Base-by-base conservation (phyloP, 495 filamentous ascomycete genomes). In the Neurospora africana region DNA sequence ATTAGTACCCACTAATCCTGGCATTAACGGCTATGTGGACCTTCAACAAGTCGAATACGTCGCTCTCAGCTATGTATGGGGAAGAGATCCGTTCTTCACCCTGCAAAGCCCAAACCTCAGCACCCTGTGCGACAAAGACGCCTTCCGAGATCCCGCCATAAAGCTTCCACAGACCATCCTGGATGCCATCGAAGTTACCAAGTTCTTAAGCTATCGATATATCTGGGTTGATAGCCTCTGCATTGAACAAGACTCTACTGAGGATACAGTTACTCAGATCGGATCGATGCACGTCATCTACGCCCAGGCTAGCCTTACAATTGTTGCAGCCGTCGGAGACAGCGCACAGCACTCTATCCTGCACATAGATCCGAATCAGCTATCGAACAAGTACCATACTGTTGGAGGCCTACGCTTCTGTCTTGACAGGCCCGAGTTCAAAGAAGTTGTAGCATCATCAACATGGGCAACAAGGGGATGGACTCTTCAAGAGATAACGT, bases 1-100 rank as follows among this genome's bases (percentile, higher is more conserved):
- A 11, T 40, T 61, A 3, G 70, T 76, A 35, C 53, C 53, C 30
- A 65, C 53, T 17, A 65, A 33, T 15, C 73, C 73, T 17, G 61
- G 78, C 11, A 73, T 78, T 0, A 67, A 69, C 33, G 72, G 76
- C 0, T 74, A 71, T 2, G 21, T 19, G n/a, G 1, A 33, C 7
- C 75, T 70, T 21, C 15, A 15, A 19, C 53, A 65, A 35, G 76
- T 80, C 37, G 69, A 76, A 36, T 80, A 80, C 43, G 77, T 80
- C 40, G 78, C 78, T 43, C 76, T 80, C 11, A 80, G 78, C 69
- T 80, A 80, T 70, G 78, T 78, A 9, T 80, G 78, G 78, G 78
- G 78, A 74, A 74, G 43, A 72, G 78, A 41, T 74, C 76, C 17
- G 30, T 41, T 30, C 78, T 77, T n/a, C 74, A 78, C 19, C 72